phyloP scores from a whole-genome alignment of 1,284 basidiomycete species.

The Abortiporus biennis region DNA sequence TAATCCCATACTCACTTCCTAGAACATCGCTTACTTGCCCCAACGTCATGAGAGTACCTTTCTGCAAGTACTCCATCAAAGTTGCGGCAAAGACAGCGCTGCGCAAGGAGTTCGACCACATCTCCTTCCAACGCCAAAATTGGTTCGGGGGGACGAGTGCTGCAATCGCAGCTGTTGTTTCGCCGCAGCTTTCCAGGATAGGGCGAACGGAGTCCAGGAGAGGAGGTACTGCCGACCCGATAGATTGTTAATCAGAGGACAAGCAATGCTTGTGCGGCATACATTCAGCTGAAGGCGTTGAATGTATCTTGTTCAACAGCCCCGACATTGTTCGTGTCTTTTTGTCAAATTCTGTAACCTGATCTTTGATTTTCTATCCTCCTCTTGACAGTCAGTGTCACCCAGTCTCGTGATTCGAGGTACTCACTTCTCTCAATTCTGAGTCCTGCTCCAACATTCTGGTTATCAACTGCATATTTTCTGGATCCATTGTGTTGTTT shows the following conservation, averaged over 20 bases:
- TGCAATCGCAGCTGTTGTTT: conserved; percentile 45
- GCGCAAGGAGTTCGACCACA: conserved; percentile 65
- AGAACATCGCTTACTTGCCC: conserved; percentile 45
- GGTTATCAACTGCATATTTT: conserved; percentile 49
- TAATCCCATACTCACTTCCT: conserved; percentile 51
- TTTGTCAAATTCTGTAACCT: conserved; percentile 68
- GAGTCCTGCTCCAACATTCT: conserved; percentile 45
- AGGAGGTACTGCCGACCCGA: conserved; percentile 41
- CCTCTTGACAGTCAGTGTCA: conserved; percentile 4
- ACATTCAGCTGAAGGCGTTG: conserved; percentile 60
- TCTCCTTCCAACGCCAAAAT: conserved; percentile 80
- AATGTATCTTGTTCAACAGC: conserved; percentile 69
- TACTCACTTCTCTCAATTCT: conserved; percentile 43
- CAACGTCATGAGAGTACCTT: conserved; percentile 55
- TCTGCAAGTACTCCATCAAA: conserved; percentile 60
- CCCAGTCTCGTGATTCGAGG: too few relatives aligned
- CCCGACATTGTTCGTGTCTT: conserved; percentile 62
- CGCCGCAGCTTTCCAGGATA: conserved; percentile 46
- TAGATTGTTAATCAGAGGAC: conserved; percentile 1
- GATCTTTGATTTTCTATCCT: conserved; percentile 75
- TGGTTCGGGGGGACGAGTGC: conserved; percentile 60
- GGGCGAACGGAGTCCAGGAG: conserved; percentile 53
- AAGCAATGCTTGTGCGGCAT: conserved; percentile 17
- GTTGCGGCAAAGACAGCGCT: conserved; percentile 62
- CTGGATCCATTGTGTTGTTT: conserved; percentile 50